Evolutionary conservation across 1,284 basidiomycete species (phyloP).

Genomic region (Malassezia furfur): DNA sequence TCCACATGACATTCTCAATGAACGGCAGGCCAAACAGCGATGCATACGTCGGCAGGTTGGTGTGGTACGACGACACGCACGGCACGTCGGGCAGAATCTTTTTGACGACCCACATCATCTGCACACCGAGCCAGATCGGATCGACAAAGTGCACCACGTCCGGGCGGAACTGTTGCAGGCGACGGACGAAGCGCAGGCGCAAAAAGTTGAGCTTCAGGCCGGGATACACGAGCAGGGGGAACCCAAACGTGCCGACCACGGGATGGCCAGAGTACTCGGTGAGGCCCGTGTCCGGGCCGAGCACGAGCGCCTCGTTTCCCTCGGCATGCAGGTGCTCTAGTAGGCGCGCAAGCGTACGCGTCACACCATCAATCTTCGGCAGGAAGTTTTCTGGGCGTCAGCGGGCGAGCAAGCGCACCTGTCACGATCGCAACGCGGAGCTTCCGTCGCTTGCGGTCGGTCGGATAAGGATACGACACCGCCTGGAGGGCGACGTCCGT

Average conservation of each 20-base stretch:
- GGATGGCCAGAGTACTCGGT: constrained; percentile 54
- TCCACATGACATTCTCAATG: constrained; percentile 52
- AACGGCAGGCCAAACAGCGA: constrained; percentile 54
- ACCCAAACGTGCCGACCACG: constrained; percentile 55
- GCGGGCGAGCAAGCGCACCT: constrained; percentile 17
- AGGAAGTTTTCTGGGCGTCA: constrained; percentile 54
- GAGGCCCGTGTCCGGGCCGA: constrained; percentile 54
- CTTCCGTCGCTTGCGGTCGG: constrained; percentile 38
- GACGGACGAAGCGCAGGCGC: constrained; percentile 54
- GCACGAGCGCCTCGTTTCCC: constrained; percentile 55
- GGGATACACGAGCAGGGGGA: constrained; percentile 55
- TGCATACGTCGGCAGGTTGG: constrained; percentile 55
- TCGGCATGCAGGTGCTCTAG: constrained; percentile 54
- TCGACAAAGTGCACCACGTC: constrained; percentile 53
- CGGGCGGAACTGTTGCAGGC: constrained; percentile 51
- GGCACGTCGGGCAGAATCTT: constrained; percentile 50
- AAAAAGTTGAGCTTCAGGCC: constrained; percentile 57
- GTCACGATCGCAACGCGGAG: constrained; percentile 49
- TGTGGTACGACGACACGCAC: constrained; percentile 55
- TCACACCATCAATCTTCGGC: constrained; percentile 56
- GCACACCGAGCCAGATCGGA: constrained; percentile 55
- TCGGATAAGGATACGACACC: constrained; percentile 16
- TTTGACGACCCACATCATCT: constrained; percentile 46
- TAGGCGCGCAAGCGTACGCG: constrained; percentile 54
- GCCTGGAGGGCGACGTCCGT: constrained; percentile 10